These are phyloP conservation scores for Chytriomyces confervae DNA, from an alignment of 192 early-diverging fungal genomes.

Conservation along the genomic window DNA sequence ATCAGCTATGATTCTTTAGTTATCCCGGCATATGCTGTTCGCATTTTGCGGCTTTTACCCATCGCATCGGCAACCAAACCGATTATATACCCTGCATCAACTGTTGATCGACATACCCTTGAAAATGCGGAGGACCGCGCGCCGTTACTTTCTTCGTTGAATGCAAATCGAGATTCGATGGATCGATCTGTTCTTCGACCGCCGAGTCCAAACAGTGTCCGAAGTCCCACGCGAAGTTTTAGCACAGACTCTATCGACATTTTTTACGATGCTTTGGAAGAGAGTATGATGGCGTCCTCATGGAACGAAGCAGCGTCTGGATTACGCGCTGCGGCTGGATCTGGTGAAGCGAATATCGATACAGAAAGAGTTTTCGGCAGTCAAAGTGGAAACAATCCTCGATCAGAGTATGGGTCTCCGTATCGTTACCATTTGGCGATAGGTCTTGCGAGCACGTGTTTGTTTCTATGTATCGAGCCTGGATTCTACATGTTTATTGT, in stretches of 20 bases:
- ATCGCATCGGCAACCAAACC: no score
- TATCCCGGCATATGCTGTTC: no score
- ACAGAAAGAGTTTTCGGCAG: not conserved
- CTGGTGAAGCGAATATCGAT: not conserved
- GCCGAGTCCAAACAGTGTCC: not conserved
- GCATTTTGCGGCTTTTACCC: no score
- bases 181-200: no score
- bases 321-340: not conserved
- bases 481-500: not conserved
- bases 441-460: not conserved
- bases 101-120: no score
- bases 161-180: no score
- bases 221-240: not conserved
- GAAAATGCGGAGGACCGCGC: no score
- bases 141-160: no score
- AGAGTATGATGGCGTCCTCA: not conserved
- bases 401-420: not conserved
- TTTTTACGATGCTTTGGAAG: not conserved
- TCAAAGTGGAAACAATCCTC: not conserved
- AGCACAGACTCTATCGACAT: not conserved
- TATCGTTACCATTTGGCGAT: not conserved
- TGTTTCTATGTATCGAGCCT: not conserved
- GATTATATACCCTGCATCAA: no score
- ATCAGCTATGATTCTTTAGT: no score
- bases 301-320: not conserved